Evolutionary conservation across 2,329 filamentous ascomycete genomes (phyloP).

Genomic region (Cytospora schulzeri): DNA sequence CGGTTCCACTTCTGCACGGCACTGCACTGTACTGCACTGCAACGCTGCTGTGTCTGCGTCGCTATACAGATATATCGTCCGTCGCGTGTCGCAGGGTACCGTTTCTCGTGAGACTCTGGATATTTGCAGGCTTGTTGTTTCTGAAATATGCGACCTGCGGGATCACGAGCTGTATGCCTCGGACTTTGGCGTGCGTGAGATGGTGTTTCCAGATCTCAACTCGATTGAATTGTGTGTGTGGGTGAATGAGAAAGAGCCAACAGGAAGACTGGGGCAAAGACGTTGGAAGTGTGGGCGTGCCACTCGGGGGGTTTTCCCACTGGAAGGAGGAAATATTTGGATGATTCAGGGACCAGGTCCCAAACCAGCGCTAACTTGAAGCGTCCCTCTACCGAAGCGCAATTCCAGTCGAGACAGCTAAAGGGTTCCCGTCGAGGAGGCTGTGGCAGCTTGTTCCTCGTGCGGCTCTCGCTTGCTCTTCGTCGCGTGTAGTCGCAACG

Average conservation of each 20-base stretch:
- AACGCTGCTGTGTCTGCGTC: slow-evolving; percentile 15
- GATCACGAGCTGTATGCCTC: slow-evolving; percentile 12
- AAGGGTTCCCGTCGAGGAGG: not conserved
- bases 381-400: not conserved
- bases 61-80: slow-evolving; percentile 12
- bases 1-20: slow-evolving; percentile 10
- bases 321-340: not conserved
- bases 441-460: not conserved
- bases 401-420: not conserved
- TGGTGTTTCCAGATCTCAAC: slow-evolving; percentile 11
- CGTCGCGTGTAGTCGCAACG: not conserved
- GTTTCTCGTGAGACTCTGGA: slow-evolving; percentile 5
- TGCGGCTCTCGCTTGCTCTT: not conserved
- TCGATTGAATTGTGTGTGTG: slow-evolving; percentile 2
- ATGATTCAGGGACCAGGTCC: not conserved
- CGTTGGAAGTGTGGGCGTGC: not conserved
- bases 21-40: not conserved
- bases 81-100: slow-evolving; percentile 11
- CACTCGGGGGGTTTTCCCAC: not conserved
- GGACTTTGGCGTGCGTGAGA: slow-evolving; percentile 11
- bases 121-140: slow-evolving; percentile 9
- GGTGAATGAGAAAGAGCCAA: not conserved
- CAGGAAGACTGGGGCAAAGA: not conserved
- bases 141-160: not conserved
- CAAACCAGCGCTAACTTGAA: not conserved